These are phyloP conservation scores for Xylaria sp. DNA, from an alignment of 2,329 filamentous ascomycete genomes.

Conservation along the genomic window DNA sequence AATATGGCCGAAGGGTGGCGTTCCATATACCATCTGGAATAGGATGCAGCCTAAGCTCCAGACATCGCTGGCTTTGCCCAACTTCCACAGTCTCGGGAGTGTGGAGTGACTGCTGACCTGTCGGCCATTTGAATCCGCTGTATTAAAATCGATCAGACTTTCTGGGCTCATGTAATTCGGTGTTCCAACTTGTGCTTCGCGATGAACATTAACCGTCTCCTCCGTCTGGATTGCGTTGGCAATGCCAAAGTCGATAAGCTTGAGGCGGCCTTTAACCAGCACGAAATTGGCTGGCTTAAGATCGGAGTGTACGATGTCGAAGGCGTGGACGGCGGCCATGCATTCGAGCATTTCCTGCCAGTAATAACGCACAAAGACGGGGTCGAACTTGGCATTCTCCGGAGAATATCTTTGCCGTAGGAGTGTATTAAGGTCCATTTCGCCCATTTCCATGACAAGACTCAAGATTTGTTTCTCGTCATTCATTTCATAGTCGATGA, in stretches of 20 bases:
- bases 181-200: constrained; percentile 92
- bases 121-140: constrained; percentile 48
- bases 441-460: constrained; percentile 95
- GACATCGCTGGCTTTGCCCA: constrained; percentile 94
- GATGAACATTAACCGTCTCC: constrained; percentile 95
- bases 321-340: constrained; percentile 83
- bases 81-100: constrained; percentile 81
- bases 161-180: constrained; percentile 99
- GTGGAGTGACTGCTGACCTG: constrained; percentile 44
- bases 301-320: constrained; percentile 95
- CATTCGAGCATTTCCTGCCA: constrained; percentile 99
- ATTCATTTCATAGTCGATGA: constrained; percentile 94
- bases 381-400: constrained; percentile 78
- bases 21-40: constrained; percentile 98
- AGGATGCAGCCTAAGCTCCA: constrained; percentile 97
- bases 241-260: constrained; percentile 98
- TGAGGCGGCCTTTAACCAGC: constrained; percentile 84
- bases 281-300: constrained; percentile 98
- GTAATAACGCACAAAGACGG: constrained; percentile 93
- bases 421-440: constrained; percentile 88
- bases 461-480: constrained; percentile 87
- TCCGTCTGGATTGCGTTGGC: constrained; percentile 96
- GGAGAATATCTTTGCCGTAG: constrained; percentile 74
- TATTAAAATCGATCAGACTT: constrained; percentile 84
- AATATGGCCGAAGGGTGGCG: constrained; percentile 93